Evolutionary conservation across 805 yeast species (phyloP), one percentile per base, ranked within the genome.

Genomic region (Grigorovia humatica): DNA sequence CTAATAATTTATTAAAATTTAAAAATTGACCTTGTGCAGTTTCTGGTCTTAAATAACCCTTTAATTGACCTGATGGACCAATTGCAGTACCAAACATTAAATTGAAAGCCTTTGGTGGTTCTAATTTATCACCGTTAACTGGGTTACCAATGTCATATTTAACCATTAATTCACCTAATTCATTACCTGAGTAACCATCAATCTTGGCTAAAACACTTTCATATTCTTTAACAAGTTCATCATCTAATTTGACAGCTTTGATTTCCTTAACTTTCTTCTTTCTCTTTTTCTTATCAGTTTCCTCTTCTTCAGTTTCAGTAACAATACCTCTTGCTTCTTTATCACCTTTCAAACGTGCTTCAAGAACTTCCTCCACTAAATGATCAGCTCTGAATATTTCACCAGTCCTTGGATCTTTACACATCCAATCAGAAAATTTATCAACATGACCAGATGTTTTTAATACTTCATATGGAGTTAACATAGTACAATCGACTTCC

Each of bases 381-480:
- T 93, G 99, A 71, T 93, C 99, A 50, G 97, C 98, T 73, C 99
- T 81, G 77, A 93, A 93, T 61, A 93, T 93, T 74, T 93, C 99
- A 59, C 99, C 99, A 43, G 96, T 87, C 68, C 87, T 87, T 64
- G 82, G 75, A 71, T 93, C 99, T 64, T 86, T 83, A 72, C 96
- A 89, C 99, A 93, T 93, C 96, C 96, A 93, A 71, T 93, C 99
- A 59, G 97, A 88, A 68, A 93, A 93, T 76, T 93, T 93, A 71
- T 93, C 99, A 58, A 93, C 99, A 71, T 93, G 99, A 62, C 99
- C 99, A 48, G 98, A 91, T 45, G 99, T 95, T 75, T 95, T 95
- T 69, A 93, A 78, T 40, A 93, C 99, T 70, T 95, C 99, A 65
- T 88, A 83, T 15, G 99, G 99, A 48, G 99, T 93, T 72, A 93